Base-by-base conservation (phyloP, 768 basidiomycete genomes). In the Trichaptum fuscoviolaceum region DNA sequence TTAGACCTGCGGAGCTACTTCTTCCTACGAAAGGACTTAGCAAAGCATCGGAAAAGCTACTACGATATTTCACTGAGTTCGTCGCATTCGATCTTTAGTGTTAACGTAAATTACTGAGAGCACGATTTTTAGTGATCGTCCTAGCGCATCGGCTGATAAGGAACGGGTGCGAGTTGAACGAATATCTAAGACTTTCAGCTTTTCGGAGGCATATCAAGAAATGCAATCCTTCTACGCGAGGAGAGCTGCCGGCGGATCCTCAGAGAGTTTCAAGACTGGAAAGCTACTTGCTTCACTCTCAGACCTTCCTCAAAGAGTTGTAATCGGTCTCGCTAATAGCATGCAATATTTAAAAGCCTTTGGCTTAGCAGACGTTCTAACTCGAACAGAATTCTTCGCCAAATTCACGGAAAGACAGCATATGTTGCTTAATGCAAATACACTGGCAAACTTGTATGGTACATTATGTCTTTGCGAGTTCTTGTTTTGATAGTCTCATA, bases 391-490 rank as follows among this genome's bases (percentile, higher is more conserved):
- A 25, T 92, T 92, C 73, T 96, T 97, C 77, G 82, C 79, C 23
- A 85, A 79, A 72, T 99, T 99, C 73, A 81, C 91, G 3, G 86
- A 87, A 25, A 83, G 84, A 65, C 83, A 86, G 0, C 89, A 93
- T 69, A 96, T 99, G 96, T 81, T 94, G 24, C 82, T 99, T 60
- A 91, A 90, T 62, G 89, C 88, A 26, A 97, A 94, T 73, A 96
- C 96, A 0, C 77, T 99, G 12, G 83, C 84, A 15, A 98, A 97
- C 73, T 76, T 96, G 77, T 85, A 67, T 18, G 15, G 42, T 52
- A 83, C 75, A 23, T 62, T 52, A 57, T 8, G 25, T 36, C 42
- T 63, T 24, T 7, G 25, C 52, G 27, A 68, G 30, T n/a, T 25
- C 7, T 26, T 60, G 25, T 30, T 8, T 61, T 20, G 24, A 61